Evolutionary conservation across 169 alveolate species (phyloP).

Genomic region (Plasmodium gonderi): DNA sequence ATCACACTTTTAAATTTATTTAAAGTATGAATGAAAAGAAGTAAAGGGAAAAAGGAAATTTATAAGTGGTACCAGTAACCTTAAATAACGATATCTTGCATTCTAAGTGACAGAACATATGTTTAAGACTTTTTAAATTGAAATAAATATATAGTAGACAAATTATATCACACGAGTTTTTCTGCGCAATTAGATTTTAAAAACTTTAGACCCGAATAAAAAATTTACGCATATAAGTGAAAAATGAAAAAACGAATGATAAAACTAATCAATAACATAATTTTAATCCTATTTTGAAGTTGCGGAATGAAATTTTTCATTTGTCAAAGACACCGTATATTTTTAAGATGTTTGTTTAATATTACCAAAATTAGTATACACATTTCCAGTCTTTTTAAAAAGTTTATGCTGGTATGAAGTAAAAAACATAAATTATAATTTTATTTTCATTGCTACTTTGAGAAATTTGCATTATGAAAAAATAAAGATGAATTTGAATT

Average conservation of each 20-base stretch:
- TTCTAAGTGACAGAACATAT: neutral
- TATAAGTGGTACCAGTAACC: neutral
- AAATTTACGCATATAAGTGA: neutral
- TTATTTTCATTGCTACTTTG: neutral
- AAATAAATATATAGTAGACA: neutral
- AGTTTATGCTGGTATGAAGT: neutral
- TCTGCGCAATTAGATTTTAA: neutral
- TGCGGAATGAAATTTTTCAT: neutral
- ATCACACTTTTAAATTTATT: neutral
- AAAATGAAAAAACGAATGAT: neutral
- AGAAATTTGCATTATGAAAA: neutral
- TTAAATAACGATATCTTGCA: neutral
- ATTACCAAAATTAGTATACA: neutral
- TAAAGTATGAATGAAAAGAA: neutral
- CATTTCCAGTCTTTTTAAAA: neutral
- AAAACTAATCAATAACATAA: neutral
- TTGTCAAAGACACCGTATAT: neutral
- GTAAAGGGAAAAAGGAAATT: neutral
- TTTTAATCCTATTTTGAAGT: neutral
- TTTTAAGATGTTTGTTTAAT: neutral
- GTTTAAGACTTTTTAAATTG: neutral
- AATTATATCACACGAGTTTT: neutral
- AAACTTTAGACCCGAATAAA: neutral
- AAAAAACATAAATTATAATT: neutral
- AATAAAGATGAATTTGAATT: neutral